These are phyloP conservation scores for Tieghemiomyces parasiticus DNA, from an alignment of 192 early-diverging fungal genomes.

Conservation along the genomic window DNA sequence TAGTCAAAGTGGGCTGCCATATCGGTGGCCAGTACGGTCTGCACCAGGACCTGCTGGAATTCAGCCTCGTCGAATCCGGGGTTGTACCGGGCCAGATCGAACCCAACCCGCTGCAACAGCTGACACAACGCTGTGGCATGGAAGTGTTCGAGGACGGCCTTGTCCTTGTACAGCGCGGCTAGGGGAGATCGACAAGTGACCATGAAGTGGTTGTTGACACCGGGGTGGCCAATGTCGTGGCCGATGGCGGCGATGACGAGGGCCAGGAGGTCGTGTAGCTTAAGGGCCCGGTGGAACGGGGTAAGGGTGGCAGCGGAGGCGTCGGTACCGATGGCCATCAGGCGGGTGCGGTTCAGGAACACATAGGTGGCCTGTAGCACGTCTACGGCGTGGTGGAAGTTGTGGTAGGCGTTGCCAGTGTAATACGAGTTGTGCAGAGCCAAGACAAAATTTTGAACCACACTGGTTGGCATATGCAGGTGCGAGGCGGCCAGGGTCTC, in stretches of 20 bases:
- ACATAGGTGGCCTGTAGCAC: conserved; percentile 83
- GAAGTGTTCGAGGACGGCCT: conserved; percentile 86
- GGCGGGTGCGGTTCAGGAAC: background rate
- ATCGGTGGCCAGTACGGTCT: conserved; percentile 63
- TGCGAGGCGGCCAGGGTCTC: conserved; percentile 41
- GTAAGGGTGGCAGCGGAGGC: conserved; percentile 21
- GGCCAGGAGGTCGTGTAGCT: conserved; percentile 50
- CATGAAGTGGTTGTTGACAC: conserved; percentile 90
- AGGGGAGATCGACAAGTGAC: conserved; percentile 64
- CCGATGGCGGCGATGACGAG: conserved; percentile 59
- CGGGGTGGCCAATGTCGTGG: conserved; percentile 82
- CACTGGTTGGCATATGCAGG: conserved; percentile 37
- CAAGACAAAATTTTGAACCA: conserved; percentile 28
- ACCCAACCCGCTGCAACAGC: conserved; percentile 37
- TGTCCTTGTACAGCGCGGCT: conserved; percentile 85
- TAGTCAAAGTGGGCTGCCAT: conserved; percentile 71
- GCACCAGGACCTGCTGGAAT: conserved; percentile 52
- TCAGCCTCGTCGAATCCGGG: conserved; percentile 35
- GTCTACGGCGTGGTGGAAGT: conserved; percentile 89
- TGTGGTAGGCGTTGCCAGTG: conserved; percentile 78
- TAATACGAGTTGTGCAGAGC: conserved; percentile 38
- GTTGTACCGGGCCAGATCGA: conserved; percentile 27
- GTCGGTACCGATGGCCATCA: conserved; percentile 1
- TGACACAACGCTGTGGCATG: conserved; percentile 62
- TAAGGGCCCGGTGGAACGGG: conserved; percentile 24